These are phyloP conservation scores for Vaccinium corymbosum DNA, from an alignment of 148 eudicot species.

Conservation along the genomic window DNA sequence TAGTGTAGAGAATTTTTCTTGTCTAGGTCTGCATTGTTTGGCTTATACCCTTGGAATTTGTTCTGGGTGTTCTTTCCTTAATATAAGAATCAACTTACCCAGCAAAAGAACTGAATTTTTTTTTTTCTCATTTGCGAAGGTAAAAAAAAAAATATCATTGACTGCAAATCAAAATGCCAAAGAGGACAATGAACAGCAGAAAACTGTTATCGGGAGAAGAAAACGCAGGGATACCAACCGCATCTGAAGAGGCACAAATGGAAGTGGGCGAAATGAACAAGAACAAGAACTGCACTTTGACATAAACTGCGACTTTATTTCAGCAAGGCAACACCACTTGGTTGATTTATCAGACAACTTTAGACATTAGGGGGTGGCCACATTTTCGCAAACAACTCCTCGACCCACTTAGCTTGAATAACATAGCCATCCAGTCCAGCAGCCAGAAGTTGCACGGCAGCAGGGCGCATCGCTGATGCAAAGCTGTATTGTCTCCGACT, in stretches of 20 bases:
- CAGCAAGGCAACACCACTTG: background rate
- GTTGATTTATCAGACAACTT: background rate
- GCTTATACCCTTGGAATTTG: background rate
- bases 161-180: background rate
- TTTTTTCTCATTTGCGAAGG: background rate
- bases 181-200: slow-evolving; percentile 4
- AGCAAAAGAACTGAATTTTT: background rate
- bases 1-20: background rate
- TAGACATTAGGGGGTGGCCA: slow-evolving; percentile 99
- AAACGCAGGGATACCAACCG: slow-evolving; percentile 2
- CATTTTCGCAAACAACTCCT: slow-evolving; percentile 79
- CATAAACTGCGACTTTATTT: slow-evolving; percentile 13
- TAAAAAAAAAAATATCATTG: slow-evolving; percentile 4
- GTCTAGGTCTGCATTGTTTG: background rate
- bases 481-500: slow-evolving; percentile 90
- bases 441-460: slow-evolving; percentile 74
- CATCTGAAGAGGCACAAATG: background rate
- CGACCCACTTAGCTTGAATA: slow-evolving; percentile 70
- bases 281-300: background rate
- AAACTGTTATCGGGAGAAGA: background rate
- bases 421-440: slow-evolving; percentile 76
- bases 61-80: background rate
- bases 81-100: background rate
- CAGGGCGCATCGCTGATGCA: slow-evolving; percentile 87
- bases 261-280: background rate